Percentiles rank a stretch among this genome's conserved stretches.
phyloP scores from a whole-genome alignment of 1,139 yeast genomes.

The Debaryomyces sp. region DNA sequence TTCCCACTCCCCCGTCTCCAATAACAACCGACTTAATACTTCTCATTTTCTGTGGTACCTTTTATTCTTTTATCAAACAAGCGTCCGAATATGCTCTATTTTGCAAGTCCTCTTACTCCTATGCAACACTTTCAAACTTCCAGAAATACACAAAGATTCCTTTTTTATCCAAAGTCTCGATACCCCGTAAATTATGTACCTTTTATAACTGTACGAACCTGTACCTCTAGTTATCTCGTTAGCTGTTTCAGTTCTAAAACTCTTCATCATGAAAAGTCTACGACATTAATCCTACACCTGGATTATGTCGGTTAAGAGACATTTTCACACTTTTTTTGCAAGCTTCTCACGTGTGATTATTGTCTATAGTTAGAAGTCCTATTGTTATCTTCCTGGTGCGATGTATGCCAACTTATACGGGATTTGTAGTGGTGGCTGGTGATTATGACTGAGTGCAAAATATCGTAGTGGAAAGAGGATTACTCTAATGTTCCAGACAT shows the following conservation, averaged over 20 bases:
- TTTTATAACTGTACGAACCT: neutral
- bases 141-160: neutral
- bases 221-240: too few species aligned
- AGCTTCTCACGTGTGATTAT: neutral
- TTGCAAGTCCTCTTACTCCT: neutral
- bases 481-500: neutral
- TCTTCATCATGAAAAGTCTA: conserved; percentile 57
- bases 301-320: neutral
- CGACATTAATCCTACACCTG: conserved; percentile 6
- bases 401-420: neutral
- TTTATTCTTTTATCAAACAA: neutral
- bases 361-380: neutral
- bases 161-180: neutral
- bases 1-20: conserved; percentile 98
- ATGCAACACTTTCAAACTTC: neutral
- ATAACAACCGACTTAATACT: conserved; percentile 94
- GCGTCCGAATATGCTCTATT: neutral
- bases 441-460: neutral
- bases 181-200: neutral
- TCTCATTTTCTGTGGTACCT: conserved; percentile 53
- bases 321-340: neutral
- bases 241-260: conserved; percentile 94
- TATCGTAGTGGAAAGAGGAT: neutral
- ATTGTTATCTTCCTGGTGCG: neutral
- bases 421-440: too few species aligned